phyloP scores from a whole-genome alignment of 768 basidiomycete species.

The Boletus tomentosulus region DNA sequence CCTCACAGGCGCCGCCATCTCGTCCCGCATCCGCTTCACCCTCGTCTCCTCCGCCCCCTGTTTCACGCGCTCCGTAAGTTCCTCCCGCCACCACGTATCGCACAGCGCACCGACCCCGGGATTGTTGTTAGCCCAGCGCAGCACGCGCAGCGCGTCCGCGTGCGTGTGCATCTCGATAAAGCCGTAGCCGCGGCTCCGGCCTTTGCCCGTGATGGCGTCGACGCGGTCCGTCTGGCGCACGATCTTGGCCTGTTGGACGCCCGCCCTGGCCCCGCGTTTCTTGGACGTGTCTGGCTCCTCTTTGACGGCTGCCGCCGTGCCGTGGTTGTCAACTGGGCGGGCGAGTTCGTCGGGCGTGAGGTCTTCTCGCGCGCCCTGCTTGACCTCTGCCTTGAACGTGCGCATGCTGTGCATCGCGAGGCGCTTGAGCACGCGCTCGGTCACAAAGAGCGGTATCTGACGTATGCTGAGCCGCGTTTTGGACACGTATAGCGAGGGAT shows the following conservation, averaged over 20 bases:
- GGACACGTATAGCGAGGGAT: slow-evolving; percentile 93
- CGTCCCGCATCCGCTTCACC: slow-evolving; percentile 56
- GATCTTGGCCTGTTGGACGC: slow-evolving; percentile 89
- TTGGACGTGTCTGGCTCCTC: slow-evolving; percentile 20
- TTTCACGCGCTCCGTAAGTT: slow-evolving; percentile 56
- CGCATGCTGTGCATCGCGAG: slow-evolving; percentile 79
- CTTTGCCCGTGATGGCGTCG: slow-evolving; percentile 82
- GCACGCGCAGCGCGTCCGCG: slow-evolving; percentile 82
- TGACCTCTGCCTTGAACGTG: slow-evolving; percentile 77
- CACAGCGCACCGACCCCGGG: slow-evolving; percentile 59
- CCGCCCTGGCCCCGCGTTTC: slow-evolving; percentile 19
- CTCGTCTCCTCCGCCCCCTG: slow-evolving; percentile 52
- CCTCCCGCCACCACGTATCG: slow-evolving; percentile 82
- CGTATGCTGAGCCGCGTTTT: slow-evolving; percentile 92
- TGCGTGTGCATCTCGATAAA: slow-evolving; percentile 90
- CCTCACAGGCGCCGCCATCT: slow-evolving; percentile 40
- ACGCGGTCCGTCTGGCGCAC: slow-evolving; percentile 87
- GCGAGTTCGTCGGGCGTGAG: slow-evolving; percentile 59
- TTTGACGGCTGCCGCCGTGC: slow-evolving; percentile 28
- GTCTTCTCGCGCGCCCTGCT: slow-evolving; percentile 49
- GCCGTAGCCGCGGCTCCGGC: slow-evolving; percentile 90
- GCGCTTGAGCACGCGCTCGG: slow-evolving; percentile 85
- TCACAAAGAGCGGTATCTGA: slow-evolving; percentile 86
- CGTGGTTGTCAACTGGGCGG: slow-evolving; percentile 22
- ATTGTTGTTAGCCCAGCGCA: slow-evolving; percentile 96